These are phyloP conservation scores for Solanum hybrid DNA, from an alignment of 305 asterid species.

Conservation along the genomic window DNA sequence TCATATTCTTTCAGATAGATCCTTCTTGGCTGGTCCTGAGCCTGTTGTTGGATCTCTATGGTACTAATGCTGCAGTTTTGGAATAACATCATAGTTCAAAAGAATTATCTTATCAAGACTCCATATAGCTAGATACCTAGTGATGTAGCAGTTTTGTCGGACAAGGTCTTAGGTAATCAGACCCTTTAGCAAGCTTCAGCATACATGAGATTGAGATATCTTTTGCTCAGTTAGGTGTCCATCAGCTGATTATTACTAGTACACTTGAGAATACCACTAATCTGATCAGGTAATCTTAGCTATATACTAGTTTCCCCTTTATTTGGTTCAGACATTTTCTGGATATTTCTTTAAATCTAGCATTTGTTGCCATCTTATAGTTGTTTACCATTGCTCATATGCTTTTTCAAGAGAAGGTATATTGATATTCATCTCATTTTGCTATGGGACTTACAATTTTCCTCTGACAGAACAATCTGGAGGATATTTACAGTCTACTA, in stretches of 20 bases:
- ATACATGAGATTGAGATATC: not conserved
- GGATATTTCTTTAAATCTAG: not conserved
- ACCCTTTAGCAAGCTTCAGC: not conserved
- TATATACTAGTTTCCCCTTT: not conserved
- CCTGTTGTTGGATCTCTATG: not conserved
- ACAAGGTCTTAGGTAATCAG: not conserved
- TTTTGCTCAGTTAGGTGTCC: not conserved
- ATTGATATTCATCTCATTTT: not conserved
- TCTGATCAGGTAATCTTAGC: not conserved
- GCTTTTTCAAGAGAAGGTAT: not conserved
- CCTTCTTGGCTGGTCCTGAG: not conserved
- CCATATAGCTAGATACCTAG: not conserved
- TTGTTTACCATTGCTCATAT: not conserved
- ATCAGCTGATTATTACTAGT: not conserved
- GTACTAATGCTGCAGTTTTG: not conserved
- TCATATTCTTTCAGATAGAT: not conserved
- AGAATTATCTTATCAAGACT: not conserved
- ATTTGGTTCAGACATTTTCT: not conserved
- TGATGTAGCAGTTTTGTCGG: not conserved
- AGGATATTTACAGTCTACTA: slow-evolving; percentile 89
- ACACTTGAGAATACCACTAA: not conserved
- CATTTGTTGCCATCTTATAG: slow-evolving; percentile 3
- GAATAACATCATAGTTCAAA: not conserved
- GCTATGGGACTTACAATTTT: slow-evolving; percentile 5
- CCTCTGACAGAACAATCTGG: slow-evolving; percentile 78